phyloP scores from a whole-genome alignment of 139 green algal species.

The Diplosphaera chodatii region DNA sequence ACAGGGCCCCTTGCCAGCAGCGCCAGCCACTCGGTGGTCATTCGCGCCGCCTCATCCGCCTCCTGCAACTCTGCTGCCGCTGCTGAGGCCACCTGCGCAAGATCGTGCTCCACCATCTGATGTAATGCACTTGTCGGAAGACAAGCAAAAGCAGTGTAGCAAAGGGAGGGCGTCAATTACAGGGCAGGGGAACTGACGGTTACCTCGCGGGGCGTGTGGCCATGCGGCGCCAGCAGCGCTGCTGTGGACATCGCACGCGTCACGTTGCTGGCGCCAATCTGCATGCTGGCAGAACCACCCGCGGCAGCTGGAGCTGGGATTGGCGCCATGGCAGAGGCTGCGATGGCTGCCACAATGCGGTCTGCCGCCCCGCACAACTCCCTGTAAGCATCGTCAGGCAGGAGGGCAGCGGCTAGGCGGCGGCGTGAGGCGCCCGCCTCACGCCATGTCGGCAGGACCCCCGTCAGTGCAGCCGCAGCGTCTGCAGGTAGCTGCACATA shows the following conservation, averaged over 20 bases:
- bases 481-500: neutral
- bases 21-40: constrained; percentile 33
- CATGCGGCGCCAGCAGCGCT: neutral
- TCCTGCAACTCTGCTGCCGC: constrained; percentile 1
- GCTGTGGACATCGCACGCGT: neutral
- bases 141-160: no score
- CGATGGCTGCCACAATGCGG: neutral
- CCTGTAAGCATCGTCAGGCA: neutral
- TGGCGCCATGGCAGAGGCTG: neutral
- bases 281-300: no score
- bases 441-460: neutral
- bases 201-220: neutral
- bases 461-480: neutral
- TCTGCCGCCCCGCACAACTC: neutral
- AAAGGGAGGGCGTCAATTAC: no score
- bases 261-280: neutral
- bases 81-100: constrained; percentile 1
- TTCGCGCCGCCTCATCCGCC: constrained; percentile 12
- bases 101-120: neutral
- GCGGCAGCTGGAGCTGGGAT: neutral
- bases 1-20: constrained; percentile 16
- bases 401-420: neutral
- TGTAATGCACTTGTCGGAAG: no score
- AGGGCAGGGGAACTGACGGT: no score
- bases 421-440: neutral